These are phyloP conservation scores for Hypericum perforatum DNA, from an alignment of 345 rosid species.

Conservation along the genomic window DNA sequence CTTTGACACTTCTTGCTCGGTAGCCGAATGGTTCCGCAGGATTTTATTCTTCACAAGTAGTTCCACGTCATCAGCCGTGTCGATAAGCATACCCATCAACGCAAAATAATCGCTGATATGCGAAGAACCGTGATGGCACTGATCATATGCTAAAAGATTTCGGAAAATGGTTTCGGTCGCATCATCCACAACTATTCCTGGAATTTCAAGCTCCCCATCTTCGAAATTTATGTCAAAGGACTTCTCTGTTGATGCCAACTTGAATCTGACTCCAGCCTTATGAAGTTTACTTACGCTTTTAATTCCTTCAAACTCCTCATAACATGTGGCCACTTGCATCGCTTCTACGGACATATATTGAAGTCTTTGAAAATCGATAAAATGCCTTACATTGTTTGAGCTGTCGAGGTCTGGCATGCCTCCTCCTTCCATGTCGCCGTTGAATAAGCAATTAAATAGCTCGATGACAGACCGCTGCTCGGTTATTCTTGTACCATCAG, in stretches of 20 bases:
- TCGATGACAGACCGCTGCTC: too few relatives aligned
- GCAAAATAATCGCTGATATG: neutral
- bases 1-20: neutral
- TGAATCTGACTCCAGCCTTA: slow-evolving; percentile 10
- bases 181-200: neutral
- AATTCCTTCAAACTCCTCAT: neutral
- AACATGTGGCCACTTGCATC: too few relatives aligned
- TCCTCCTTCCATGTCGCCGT: too few relatives aligned
- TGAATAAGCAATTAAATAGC: too few relatives aligned
- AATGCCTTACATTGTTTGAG: too few relatives aligned
- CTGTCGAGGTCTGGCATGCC: too few relatives aligned
- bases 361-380: too few relatives aligned
- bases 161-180: neutral
- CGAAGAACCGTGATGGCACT: neutral
- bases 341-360: neutral
- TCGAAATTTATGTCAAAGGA: slow-evolving; percentile 8
- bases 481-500: neutral
- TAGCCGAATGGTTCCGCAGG: neutral
- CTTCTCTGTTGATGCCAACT: neutral
- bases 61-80: slow-evolving; percentile 2
- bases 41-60: slow-evolving; percentile 1
- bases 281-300: slow-evolving; percentile 3
- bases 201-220: slow-evolving; percentile 15
- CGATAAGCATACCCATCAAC: neutral
- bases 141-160: slow-evolving; percentile 17